Conservation (phyloP, 179 eudicot species). For the Silene coronaria region DNA sequence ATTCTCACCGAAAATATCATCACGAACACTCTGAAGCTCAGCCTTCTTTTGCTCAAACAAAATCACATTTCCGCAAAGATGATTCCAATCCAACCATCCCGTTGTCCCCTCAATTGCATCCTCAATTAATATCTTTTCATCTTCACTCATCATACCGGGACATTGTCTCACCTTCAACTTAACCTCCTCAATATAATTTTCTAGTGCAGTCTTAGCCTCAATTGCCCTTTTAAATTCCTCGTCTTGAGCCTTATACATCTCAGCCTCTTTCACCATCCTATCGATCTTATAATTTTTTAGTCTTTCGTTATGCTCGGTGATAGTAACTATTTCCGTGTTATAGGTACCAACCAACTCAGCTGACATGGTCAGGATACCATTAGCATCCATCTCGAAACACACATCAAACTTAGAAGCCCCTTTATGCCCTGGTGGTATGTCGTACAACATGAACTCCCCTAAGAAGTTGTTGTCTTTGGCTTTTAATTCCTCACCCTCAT, state of each 20-base stretch:
- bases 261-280: slow-evolving; percentile 5
- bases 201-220: slow-evolving; percentile 17
- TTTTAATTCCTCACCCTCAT: background rate
- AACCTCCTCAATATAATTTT: slow-evolving; percentile 11
- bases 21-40: background rate
- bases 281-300: background rate
- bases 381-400: background rate
- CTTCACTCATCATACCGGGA: background rate
- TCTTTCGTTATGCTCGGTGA: slow-evolving; percentile 5
- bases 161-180: background rate
- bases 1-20: background rate
- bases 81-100: slow-evolving; percentile 12
- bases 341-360: background rate
- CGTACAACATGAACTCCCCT: background rate
- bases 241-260: slow-evolving; percentile 5
- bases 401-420: background rate
- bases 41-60: background rate
- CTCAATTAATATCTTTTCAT: slow-evolving; percentile 20
- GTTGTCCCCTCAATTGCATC: slow-evolving; percentile 17
- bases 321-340: background rate
- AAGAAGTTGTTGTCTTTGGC: slow-evolving; percentile 10
- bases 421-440: slow-evolving; percentile 5
- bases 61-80: background rate
- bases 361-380: slow-evolving; percentile 10
- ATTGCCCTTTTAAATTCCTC: background rate